These are phyloP conservation scores for Aegilops sharonensis DNA, from an alignment of 176 grass and related monocot species.

Conservation along the genomic window DNA sequence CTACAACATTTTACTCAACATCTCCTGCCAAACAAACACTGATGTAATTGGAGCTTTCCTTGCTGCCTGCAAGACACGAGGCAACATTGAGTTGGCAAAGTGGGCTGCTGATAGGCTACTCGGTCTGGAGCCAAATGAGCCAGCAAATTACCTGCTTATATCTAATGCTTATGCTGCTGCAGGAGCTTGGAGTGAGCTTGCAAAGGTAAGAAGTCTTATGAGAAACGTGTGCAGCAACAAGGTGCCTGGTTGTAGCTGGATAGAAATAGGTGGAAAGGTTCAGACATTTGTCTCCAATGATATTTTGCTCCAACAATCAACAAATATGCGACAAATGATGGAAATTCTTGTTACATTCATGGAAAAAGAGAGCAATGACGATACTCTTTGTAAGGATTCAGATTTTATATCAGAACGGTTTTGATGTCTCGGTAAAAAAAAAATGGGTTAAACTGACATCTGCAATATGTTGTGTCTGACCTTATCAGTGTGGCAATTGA, in stretches of 20 bases:
- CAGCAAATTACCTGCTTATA: constrained; percentile 68
- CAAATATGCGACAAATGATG: constrained; percentile 49
- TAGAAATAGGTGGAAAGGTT: constrained; percentile 52
- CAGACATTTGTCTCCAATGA: constrained; percentile 66
- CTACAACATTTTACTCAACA: constrained; percentile 39
- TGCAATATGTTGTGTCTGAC: neutral
- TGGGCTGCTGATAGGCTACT: constrained; percentile 66
- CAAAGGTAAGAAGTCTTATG: constrained; percentile 47
- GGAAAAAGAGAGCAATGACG: neutral
- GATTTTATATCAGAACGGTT: neutral
- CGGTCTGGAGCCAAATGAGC: constrained; percentile 56
- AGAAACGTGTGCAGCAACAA: constrained; percentile 42
- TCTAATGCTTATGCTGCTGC: constrained; percentile 59
- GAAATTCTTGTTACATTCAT: constrained; percentile 18
- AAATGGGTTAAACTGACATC: neutral
- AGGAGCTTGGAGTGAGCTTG: constrained; percentile 53
- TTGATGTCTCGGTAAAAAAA: neutral
- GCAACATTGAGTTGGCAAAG: constrained; percentile 52
- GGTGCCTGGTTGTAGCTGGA: constrained; percentile 75
- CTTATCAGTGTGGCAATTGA: neutral
- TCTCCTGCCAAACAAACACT: constrained; percentile 39
- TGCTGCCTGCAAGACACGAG: constrained; percentile 60
- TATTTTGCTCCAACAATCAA: constrained; percentile 27
- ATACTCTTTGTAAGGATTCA: neutral
- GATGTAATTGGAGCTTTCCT: constrained; percentile 72